Evolutionary conservation across 2,329 filamentous ascomycete genomes (phyloP), one percentile per base, ranked within the genome.

Genomic region (Pezicula neosporulosa): DNA sequence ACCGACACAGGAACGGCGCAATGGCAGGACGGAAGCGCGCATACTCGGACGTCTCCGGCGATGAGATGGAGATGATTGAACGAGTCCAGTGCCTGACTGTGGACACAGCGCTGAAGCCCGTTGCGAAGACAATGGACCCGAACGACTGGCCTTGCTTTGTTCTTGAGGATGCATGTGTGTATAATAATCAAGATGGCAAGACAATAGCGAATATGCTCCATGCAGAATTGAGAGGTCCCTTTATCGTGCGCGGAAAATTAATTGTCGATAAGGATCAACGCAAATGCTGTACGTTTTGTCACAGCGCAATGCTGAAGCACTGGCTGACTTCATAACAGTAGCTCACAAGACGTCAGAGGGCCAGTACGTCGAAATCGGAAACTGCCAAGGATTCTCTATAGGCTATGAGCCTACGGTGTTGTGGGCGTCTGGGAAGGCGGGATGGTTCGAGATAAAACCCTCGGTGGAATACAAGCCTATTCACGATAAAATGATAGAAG

Each of bases 401-500:
- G 79, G 78, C 13, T 76, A 80, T 47, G 76, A 75, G 0, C 72
- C 74, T 16, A 74, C 80, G 4, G 73, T 80, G n/a, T 71, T 88
- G 28, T 90, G 87, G 87, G 82, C 85, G 1, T 73, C 76, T 28
- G 83, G 83, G 36, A 66, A 73, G 49, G 78, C 83, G 12, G 86
- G 85, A 42, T 90, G 86, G 85, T 89, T 82, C 63, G 80, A 85
- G 61, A 76, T 90, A 39, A 72, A 72, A 30, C 85, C 87, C 1
- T 72, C 78, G n/a, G 62, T 71, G 9, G 66, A 69, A 2, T 91
- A 89, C 64, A 68, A 70, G 47, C 60, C 68, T 6, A 80, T 81
- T 27, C 85, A 80, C 66, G 68, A 77, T 28, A 72, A 76, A 44
- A 87, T 87, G 75, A 74, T 78, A 47, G 77, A 87, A 63, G 85